Base-by-base conservation (phyloP, 768 basidiomycete genomes). In the Gyrodon lividus region DNA sequence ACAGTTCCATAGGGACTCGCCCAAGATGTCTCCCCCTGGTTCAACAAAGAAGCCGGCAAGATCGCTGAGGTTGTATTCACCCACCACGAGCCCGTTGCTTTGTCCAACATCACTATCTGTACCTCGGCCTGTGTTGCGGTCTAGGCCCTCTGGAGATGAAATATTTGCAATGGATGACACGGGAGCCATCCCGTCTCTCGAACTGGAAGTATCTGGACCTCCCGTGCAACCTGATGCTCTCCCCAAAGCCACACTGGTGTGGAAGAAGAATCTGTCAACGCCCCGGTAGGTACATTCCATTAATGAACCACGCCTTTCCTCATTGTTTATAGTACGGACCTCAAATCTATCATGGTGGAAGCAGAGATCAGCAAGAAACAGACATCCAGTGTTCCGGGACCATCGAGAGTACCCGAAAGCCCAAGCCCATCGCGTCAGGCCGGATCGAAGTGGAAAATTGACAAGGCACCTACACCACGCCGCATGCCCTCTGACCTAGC, bases 281-380 rank as follows among this genome's bases (percentile, higher is more conserved):
- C 82, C 83, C 49, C 76, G 77, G 85, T 83, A 60, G 34, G 81
- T 69, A 13, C 24, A 31, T 30, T 1, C 57, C 55, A 45, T 49
- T 42, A 46, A 48, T 48, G 16, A 23, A 58, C 30, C 55, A 46
- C 3, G 62, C 54, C 22, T 34, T 51, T 43, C 50, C 47, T 55
- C 31, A 58, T 50, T 34, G n/a, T 37, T 20, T 54, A 8, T 54
- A 93, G 89, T 20, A 81, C 85, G 12, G 90, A 96, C 63, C 86
- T 98, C 80, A 88, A 87, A 60, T 70, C 80, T 14, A 81, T 98
- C 51, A 91, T 98, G 81, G 89, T 87, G 0, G 94, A 94, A 67
- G 79, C 86, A 1, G 82, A 77, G 43, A 70, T 61, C 14, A 65
- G 53, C 26, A 67, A 59, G 48, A 60, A 45, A 14, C 50, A 52